These are phyloP conservation scores for Anacardium occidentale DNA, from an alignment of 345 rosid species.

Conservation along the genomic window DNA sequence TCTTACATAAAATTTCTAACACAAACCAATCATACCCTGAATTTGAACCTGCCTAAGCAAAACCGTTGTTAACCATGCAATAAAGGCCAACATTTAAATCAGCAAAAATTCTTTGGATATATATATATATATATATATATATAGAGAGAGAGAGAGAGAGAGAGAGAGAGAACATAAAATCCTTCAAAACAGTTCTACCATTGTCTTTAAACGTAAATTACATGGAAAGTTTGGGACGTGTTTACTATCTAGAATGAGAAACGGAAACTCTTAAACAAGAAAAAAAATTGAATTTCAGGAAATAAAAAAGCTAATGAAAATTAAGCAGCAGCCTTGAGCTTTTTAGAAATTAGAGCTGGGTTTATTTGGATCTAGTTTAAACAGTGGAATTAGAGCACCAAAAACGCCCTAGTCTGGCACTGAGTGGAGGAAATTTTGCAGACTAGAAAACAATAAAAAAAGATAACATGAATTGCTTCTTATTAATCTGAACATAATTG, in stretches of 20 bases:
- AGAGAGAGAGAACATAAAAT: neutral
- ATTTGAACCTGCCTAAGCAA: neutral
- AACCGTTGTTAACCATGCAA: neutral
- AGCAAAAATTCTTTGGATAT: neutral
- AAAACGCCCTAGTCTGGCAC: too few relatives aligned
- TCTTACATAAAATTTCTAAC: too few relatives aligned
- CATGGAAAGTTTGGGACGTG: constrained; percentile 3
- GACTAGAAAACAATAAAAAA: too few relatives aligned
- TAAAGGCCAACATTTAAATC: neutral
- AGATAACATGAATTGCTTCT: too few relatives aligned
- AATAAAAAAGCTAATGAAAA: constrained; percentile 13
- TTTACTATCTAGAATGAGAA: constrained; percentile 8
- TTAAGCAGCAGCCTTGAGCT: constrained; percentile 50
- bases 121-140: too few relatives aligned
- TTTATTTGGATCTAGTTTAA: too few relatives aligned
- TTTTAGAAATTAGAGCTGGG: constrained; percentile 58
- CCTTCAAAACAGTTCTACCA: constrained; percentile 3
- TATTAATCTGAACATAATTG: too few relatives aligned
- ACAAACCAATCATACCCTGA: too few relatives aligned
- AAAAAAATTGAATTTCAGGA: neutral
- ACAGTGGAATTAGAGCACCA: too few relatives aligned
- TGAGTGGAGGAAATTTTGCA: too few relatives aligned
- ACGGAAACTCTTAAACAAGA: neutral
- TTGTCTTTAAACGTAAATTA: constrained; percentile 8
- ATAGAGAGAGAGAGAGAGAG: too few relatives aligned